Base-by-base conservation (phyloP, 768 basidiomycete species). In the Amanita polypyramis region DNA sequence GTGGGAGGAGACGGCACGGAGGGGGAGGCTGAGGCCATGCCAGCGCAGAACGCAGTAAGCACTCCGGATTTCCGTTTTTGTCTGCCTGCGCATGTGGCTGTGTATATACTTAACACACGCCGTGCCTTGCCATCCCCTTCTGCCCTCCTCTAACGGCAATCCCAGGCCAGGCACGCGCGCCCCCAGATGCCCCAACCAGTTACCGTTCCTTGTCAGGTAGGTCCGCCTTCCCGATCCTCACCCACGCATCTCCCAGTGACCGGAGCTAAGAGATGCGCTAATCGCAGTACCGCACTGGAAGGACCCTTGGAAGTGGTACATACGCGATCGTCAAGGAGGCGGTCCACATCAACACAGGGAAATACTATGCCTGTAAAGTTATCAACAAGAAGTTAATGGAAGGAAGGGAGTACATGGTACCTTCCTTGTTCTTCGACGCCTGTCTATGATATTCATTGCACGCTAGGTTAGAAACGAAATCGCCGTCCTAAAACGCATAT, bases 351-450 rank as follows among this genome's bases (percentile, higher is more conserved):
- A 82, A 85, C 69, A 91, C 92, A 1, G 72, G 72, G 51, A 78
- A 96, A 64, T 95, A 94, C 69, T 98, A 85, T 72, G 96, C 95
- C 17, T 97, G 94, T 78, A 99, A 99, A 67, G 96, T 98, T 59
- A 93, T 97, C 69, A 97, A 95, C 80, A 98, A 98, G 76, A 92
- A 94, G 60, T 79, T 96, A 50, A 96, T 96, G 93, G 88, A 95
- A 62, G 95, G 95, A 4, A 75, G 95, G 54, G 95, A 98, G 68
- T 82, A 94, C 62, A 98, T 99, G 95, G 95, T 93, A 33, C 51
- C 35, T 47, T 50, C 42, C 30, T 41, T 21, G 20, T 27, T 36
- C 54, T 47, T 50, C 49, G 46, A 36, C 30, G 30, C 35, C 46
- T 23, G 1, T 33, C 1, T n/a, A n/a, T n/a, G 23, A 19, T 44